These are phyloP conservation scores for Cyberlindnera sargentensis DNA, from an alignment of 805 yeast species.

Conservation along the genomic window DNA sequence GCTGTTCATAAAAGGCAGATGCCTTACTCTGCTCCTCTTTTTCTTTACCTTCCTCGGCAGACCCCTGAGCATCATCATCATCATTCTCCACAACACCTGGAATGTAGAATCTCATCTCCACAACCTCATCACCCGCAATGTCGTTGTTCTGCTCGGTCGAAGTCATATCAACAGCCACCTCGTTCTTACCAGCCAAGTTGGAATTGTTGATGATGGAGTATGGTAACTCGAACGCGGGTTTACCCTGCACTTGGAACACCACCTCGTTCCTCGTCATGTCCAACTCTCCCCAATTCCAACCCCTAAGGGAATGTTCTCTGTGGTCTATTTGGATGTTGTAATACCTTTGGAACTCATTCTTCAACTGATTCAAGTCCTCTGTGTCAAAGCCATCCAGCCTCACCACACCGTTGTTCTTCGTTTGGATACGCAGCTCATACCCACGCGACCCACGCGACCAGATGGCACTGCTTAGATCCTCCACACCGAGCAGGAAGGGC, in stretches of 20 bases:
- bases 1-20: slow-evolving; percentile 77
- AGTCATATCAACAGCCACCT: slow-evolving; percentile 84
- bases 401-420: slow-evolving; percentile 80
- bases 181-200: slow-evolving; percentile 85
- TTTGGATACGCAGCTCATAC: slow-evolving; percentile 80
- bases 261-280: slow-evolving; percentile 91
- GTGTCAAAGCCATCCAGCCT: slow-evolving; percentile 88
- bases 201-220: slow-evolving; percentile 74
- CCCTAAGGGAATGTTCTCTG: slow-evolving; percentile 87
- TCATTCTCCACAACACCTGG: slow-evolving; percentile 68
- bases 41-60: slow-evolving; percentile 7
- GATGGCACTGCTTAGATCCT: slow-evolving; percentile 67
- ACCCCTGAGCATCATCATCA: slow-evolving; percentile 8
- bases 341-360: slow-evolving; percentile 74
- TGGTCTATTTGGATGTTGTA: slow-evolving; percentile 70
- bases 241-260: slow-evolving; percentile 76
- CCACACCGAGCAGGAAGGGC: slow-evolving; percentile 86
- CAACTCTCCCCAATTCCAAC: slow-evolving; percentile 98
- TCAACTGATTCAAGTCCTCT: slow-evolving; percentile 74
- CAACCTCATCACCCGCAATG: slow-evolving; percentile 90
- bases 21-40: slow-evolving; percentile 63
- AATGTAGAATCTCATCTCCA: slow-evolving; percentile 86
- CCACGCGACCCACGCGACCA: slow-evolving; percentile 97
- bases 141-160: slow-evolving; percentile 43
- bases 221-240: slow-evolving; percentile 89